Conservation (phyloP, 202 grass and related monocot genomes). For the Sporobolus alterniflorus region DNA sequence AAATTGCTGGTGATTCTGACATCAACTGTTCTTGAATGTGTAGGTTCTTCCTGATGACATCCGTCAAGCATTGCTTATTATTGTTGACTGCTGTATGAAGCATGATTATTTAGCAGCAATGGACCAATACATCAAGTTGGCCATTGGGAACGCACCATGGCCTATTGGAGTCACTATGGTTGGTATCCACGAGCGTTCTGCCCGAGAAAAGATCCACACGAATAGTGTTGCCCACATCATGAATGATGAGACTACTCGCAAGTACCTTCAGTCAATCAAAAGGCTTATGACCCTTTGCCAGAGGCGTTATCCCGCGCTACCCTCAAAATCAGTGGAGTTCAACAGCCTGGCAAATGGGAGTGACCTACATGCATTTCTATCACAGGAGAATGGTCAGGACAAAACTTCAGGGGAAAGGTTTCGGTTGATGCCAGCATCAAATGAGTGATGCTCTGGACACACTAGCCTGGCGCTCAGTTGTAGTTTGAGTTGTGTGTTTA, state of each 20-base stretch:
- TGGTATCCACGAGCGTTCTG: constrained; percentile 97
- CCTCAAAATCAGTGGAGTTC: constrained; percentile 98
- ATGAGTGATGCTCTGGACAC: constrained; percentile 41
- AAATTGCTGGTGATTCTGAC: constrained; percentile 16
- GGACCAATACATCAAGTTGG: constrained; percentile 95
- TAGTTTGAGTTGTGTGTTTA: constrained; percentile 32
- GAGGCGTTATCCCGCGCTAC: constrained; percentile 77
- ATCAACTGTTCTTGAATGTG: background rate
- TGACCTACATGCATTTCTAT: constrained; percentile 80
- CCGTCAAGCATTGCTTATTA: constrained; percentile 68
- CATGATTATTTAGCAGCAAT: constrained; percentile 96
- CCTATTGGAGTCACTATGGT: constrained; percentile 99
- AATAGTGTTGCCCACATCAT: constrained; percentile 98
- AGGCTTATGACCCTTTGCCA: constrained; percentile 96
- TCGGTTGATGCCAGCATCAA: constrained; percentile 68
- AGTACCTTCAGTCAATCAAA: constrained; percentile 95
- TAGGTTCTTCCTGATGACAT: constrained; percentile 96
- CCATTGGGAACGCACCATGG: constrained; percentile 97
- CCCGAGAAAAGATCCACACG: constrained; percentile 97
- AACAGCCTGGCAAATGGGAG: constrained; percentile 99
- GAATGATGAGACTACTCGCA: constrained; percentile 97
- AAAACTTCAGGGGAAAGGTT: constrained; percentile 69
- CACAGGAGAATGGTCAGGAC: constrained; percentile 51
- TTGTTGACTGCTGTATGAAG: constrained; percentile 94
- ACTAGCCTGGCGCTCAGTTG: constrained; percentile 27